These are phyloP conservation scores for Populus tremula DNA, from an alignment of 345 rosid genomes.

Conservation along the genomic window DNA sequence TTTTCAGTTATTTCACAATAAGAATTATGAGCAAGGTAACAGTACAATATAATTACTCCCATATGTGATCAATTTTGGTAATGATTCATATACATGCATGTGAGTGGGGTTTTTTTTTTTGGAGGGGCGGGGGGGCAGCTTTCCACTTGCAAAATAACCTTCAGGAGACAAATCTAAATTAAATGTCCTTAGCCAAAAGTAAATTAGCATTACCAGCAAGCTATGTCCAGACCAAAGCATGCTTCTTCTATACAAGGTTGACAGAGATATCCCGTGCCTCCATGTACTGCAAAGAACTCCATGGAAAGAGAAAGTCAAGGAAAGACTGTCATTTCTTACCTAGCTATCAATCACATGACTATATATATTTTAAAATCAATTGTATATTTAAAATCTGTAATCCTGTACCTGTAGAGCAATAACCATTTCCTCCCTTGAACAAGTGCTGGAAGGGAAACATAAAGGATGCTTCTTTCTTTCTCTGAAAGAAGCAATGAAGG, in stretches of 20 bases:
- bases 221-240: slow-evolving; percentile 92
- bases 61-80: background rate
- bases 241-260: slow-evolving; percentile 90
- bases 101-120: too few species aligned
- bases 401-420: slow-evolving; percentile 76
- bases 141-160: background rate
- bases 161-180: background rate
- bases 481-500: slow-evolving; percentile 80
- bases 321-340: background rate
- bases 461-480: slow-evolving; percentile 53
- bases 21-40: background rate
- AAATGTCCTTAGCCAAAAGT: background rate
- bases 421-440: slow-evolving; percentile 94
- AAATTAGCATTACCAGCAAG: slow-evolving; percentile 62
- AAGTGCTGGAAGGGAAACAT: slow-evolving; percentile 78
- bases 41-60: background rate
- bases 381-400: background rate
- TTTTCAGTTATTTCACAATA: background rate
- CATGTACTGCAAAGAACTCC: slow-evolving; percentile 61
- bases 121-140: background rate
- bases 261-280: slow-evolving; percentile 95
- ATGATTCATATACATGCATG: background rate
- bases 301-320: slow-evolving; percentile 1
- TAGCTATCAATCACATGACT: background rate
- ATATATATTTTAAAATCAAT: background rate